These are phyloP conservation scores for Colletotrichum viniferum DNA, from an alignment of 2,329 filamentous ascomycete genomes.

Conservation along the genomic window DNA sequence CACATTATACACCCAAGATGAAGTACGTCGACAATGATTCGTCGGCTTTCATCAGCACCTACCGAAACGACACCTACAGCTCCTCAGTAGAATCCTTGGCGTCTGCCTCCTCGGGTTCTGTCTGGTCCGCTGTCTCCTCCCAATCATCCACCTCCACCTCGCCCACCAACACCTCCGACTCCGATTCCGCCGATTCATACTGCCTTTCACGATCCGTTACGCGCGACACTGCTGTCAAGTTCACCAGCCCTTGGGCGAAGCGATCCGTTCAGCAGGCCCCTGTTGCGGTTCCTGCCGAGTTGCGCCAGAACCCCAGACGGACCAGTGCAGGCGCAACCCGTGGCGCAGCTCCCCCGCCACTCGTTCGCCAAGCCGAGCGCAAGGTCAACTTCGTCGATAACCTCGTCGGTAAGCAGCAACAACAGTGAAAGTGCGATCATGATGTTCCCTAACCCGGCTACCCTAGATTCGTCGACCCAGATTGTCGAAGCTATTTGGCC, in stretches of 20 bases:
- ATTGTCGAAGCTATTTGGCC: slow-evolving; percentile 99
- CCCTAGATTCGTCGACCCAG: slow-evolving; percentile 90
- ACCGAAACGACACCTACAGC: slow-evolving; percentile 66
- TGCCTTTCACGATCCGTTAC: slow-evolving; percentile 38
- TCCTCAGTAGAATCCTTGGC: slow-evolving; percentile 75
- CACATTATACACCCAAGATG: slow-evolving; percentile 54
- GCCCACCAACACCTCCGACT: slow-evolving; percentile 65
- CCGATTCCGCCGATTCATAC: slow-evolving; percentile 51
- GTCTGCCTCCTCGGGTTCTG: slow-evolving; percentile 76
- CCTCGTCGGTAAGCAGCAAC: slow-evolving; percentile 85
- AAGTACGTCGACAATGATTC: slow-evolving; percentile 57
- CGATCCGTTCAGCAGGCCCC: slow-evolving; percentile 27
- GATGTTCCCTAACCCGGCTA: slow-evolving; percentile 32
- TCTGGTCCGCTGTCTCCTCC: slow-evolving; percentile 76
- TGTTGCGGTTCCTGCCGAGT: slow-evolving; percentile 57
- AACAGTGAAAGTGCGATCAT: slow-evolving; percentile 21
- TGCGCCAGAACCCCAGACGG: slow-evolving; percentile 68
- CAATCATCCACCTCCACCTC: slow-evolving; percentile 74
- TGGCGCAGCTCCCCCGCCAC: slow-evolving; percentile 66
- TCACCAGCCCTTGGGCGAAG: slow-evolving; percentile 35
- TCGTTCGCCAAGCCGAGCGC: slow-evolving; percentile 87
- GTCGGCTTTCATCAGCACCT: slow-evolving; percentile 54
- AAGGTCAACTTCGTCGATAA: slow-evolving; percentile 96
- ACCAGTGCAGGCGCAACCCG: slow-evolving; percentile 58
- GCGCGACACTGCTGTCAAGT: slow-evolving; percentile 31